phyloP scores from a whole-genome alignment of 2,329 filamentous ascomycete genomes.

The Cytospora piceae region DNA sequence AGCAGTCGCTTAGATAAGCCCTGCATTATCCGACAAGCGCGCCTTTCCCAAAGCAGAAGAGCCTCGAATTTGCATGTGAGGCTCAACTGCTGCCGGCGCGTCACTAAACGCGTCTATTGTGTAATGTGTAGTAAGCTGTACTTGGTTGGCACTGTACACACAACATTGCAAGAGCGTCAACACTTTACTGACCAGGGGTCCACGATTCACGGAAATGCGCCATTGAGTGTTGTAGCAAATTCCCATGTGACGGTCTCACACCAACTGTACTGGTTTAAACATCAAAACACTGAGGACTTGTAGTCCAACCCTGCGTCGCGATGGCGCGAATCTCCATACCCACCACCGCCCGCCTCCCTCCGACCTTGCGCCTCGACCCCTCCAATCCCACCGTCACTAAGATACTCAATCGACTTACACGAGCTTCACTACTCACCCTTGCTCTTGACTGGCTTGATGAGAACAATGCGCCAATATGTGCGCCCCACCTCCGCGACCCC shows the following conservation, averaged over 20 bases:
- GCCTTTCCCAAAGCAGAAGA: not conserved
- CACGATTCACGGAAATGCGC: not conserved
- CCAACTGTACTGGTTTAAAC: not conserved
- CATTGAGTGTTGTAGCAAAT: not conserved
- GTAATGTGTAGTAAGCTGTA: not conserved
- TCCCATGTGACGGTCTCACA: not conserved
- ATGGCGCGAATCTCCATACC: conserved; percentile 68
- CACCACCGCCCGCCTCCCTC: conserved; percentile 72
- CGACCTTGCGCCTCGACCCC: conserved; percentile 69
- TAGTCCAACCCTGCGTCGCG: not conserved
- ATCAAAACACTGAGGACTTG: conserved; percentile 5
- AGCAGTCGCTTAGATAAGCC: conserved; percentile 22
- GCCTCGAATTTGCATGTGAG: not conserved
- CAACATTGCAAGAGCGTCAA: not conserved
- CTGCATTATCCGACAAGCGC: not conserved
- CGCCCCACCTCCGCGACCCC: conserved; percentile 57
- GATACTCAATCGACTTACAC: conserved; percentile 70
- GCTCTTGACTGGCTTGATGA: conserved; percentile 78
- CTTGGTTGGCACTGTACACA: not conserved
- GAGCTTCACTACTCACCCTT: conserved; percentile 71
- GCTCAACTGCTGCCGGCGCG: not conserved
- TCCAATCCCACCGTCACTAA: conserved; percentile 67
- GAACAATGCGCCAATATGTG: conserved; percentile 61
- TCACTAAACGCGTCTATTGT: not conserved
- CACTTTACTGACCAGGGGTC: not conserved